Conservation (phyloP, 208 protist species). For the Chromosphaera perkinsii region DNA sequence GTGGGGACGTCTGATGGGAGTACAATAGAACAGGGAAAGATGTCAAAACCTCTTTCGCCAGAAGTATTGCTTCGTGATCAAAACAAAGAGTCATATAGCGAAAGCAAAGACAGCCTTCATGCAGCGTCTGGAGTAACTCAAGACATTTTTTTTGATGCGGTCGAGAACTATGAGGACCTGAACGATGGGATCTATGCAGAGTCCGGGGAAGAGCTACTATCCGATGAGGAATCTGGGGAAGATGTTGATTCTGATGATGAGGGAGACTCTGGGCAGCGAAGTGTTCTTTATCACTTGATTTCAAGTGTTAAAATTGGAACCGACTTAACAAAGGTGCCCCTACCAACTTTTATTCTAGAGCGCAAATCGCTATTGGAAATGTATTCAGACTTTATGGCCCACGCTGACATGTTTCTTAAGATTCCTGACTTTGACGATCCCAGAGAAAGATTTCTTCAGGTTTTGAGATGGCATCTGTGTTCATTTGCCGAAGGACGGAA, state of each 20-base stretch:
- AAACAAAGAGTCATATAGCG: background rate
- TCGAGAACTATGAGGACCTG: background rate
- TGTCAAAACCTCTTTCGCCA: background rate
- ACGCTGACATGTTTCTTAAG: constrained; percentile 32
- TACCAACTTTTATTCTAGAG: constrained; percentile 78
- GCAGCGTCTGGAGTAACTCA: background rate
- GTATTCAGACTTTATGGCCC: constrained; percentile 41
- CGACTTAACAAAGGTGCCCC: constrained; percentile 58
- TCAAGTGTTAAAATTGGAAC: constrained; percentile 39
- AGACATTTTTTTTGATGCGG: background rate
- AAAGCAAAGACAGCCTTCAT: background rate
- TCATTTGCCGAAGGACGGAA: constrained; percentile 56
- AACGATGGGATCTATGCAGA: no score
- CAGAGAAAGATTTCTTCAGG: background rate
- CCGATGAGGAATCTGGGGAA: no score
- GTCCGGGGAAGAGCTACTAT: no score
- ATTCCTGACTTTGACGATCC: constrained; percentile 18
- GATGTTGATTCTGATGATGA: background rate
- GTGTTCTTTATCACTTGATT: constrained; percentile 5
- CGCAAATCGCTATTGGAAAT: constrained; percentile 74
- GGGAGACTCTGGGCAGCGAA: background rate
- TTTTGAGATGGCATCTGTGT: constrained; percentile 60
- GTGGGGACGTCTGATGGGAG: background rate
- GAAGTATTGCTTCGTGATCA: background rate
- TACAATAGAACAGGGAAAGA: background rate